Evolutionary conservation across 2,329 filamentous ascomycete genomes (phyloP).

Genomic region (Chaetomiaceae sp.): DNA sequence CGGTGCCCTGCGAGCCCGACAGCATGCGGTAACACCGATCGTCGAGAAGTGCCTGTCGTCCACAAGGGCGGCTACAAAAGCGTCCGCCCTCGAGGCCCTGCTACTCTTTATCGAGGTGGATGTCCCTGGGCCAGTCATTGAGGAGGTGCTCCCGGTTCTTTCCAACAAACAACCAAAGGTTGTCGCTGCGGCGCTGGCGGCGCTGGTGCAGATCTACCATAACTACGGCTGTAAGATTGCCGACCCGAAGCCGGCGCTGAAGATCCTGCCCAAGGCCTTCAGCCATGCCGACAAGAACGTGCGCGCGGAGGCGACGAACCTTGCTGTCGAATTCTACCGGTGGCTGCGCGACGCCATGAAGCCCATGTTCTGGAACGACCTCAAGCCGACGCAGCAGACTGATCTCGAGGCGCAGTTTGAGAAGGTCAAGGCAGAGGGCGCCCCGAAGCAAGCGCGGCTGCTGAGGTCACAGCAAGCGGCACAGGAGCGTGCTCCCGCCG

Average conservation of each 20-base stretch:
- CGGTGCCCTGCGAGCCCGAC: constrained; percentile 70
- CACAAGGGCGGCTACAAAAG: constrained; percentile 81
- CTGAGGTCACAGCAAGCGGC: constrained; percentile 85
- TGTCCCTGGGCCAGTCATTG: constrained; percentile 74
- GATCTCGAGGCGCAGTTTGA: constrained; percentile 94
- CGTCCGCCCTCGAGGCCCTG: constrained; percentile 77
- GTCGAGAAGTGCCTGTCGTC: constrained; percentile 88
- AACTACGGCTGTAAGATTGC: constrained; percentile 92
- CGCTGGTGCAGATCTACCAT: constrained; percentile 79
- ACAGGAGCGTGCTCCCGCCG: constrained; percentile 60
- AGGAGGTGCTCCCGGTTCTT: constrained; percentile 78
- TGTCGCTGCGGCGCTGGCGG: constrained; percentile 63
- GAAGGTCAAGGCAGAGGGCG: constrained; percentile 77
- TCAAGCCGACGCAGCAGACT: constrained; percentile 91
- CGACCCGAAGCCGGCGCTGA: constrained; percentile 88
- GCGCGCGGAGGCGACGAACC: constrained; percentile 81
- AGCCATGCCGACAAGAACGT: constrained; percentile 98
- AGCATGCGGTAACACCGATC: constrained; percentile 67
- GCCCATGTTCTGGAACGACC: constrained; percentile 89
- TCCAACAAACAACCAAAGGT: constrained; percentile 90
- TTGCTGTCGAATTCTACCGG: constrained; percentile 90
- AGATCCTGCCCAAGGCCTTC: constrained; percentile 83
- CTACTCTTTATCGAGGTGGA: constrained; percentile 88
- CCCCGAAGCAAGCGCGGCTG: constrained; percentile 85
- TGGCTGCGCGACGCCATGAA: constrained; percentile 99